These are phyloP conservation scores for Fraxinus floribunda DNA, from an alignment of 305 asterid species.

Conservation along the genomic window DNA sequence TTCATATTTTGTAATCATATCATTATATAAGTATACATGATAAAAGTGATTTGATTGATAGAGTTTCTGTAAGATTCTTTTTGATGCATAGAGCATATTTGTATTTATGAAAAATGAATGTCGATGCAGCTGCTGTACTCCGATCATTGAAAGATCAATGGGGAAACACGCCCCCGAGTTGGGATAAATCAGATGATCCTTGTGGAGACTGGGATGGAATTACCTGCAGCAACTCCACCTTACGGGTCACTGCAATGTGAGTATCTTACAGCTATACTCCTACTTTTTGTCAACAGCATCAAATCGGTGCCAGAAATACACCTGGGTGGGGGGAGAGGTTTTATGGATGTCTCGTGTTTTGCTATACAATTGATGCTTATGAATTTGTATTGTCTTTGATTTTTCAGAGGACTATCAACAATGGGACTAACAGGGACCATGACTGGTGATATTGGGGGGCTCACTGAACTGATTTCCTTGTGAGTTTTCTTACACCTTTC, in stretches of 20 bases:
- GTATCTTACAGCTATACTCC: neutral
- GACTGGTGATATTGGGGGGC: conserved; percentile 87
- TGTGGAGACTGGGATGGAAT: conserved; percentile 89
- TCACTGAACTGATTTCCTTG: conserved; percentile 75
- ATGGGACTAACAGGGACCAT: conserved; percentile 77
- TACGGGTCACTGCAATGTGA: conserved; percentile 76
- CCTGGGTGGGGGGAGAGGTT: neutral
- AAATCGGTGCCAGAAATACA: neutral
- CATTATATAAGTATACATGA: neutral
- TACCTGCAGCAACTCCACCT: conserved; percentile 64
- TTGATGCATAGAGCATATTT: neutral
- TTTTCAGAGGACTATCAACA: conserved; percentile 77
- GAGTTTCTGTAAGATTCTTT: neutral
- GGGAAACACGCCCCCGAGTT: conserved; percentile 76
- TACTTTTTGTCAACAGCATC: neutral
- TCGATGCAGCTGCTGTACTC: conserved; percentile 71
- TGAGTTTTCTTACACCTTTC: conserved; percentile 40
- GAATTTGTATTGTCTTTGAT: conserved; percentile 1
- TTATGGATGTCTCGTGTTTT: neutral
- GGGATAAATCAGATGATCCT: conserved; percentile 82
- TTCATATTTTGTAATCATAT: neutral
- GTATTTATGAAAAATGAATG: neutral
- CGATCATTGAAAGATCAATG: conserved; percentile 77
- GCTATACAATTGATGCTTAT: neutral
- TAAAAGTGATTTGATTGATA: neutral